These are phyloP conservation scores for Oryza glaberrima DNA, from an alignment of 176 grass and related monocot genomes.

Conservation along the genomic window DNA sequence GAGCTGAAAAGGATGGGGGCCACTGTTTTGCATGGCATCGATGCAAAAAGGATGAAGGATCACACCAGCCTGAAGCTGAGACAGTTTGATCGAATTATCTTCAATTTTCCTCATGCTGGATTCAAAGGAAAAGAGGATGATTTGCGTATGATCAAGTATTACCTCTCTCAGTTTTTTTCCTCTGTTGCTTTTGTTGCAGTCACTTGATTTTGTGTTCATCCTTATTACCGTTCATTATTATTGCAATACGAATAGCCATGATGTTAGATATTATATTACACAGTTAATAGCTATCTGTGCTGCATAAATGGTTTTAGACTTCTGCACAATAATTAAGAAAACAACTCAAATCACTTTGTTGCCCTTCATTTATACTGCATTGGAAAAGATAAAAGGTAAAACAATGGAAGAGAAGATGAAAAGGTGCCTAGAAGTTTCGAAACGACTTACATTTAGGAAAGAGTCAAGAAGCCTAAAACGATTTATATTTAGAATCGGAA, in stretches of 20 bases:
- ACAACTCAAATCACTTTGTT: neutral
- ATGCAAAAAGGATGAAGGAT: conserved; percentile 51
- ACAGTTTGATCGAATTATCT: conserved; percentile 62
- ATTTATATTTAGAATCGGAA: no score
- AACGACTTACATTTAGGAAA: no score
- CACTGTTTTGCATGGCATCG: conserved; percentile 47
- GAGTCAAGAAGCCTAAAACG: no score
- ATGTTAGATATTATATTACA: conserved; percentile 2
- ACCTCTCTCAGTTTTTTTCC: conserved; percentile 1
- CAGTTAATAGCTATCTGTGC: neutral
- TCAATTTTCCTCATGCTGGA: conserved; percentile 78
- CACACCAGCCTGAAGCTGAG: conserved; percentile 50
- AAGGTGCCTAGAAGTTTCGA: no score
- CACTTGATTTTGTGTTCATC: neutral
- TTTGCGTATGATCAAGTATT: conserved; percentile 57
- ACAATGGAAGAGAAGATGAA: neutral
- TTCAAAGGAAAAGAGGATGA: conserved; percentile 56
- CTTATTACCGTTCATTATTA: neutral
- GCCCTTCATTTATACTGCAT: neutral
- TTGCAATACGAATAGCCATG: neutral
- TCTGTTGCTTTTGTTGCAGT: neutral
- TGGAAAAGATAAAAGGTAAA: neutral
- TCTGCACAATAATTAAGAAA: neutral
- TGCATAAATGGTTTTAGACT: neutral
- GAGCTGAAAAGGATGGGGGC: conserved; percentile 38